Evolutionary conservation across 495 filamentous ascomycete species (phyloP).

Genomic region (Astrocystis sublimbata): DNA sequence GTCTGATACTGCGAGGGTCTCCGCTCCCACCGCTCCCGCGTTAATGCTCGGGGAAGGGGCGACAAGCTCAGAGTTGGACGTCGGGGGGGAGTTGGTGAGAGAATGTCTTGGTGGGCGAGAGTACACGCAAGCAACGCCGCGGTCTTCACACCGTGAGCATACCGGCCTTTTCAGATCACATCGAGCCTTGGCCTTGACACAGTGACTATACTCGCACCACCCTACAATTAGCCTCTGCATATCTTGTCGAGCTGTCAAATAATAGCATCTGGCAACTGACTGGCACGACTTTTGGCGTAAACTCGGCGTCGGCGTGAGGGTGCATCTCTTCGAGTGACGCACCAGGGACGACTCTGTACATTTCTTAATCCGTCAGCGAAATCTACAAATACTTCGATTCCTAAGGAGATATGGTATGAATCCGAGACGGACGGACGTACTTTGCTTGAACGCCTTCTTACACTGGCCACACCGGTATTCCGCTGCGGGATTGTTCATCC

Average conservation of each 20-base stretch:
- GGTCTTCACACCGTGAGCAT: conserved; percentile 41
- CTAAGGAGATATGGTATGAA: not conserved
- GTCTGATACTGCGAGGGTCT: not conserved
- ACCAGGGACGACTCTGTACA: conserved; percentile 39
- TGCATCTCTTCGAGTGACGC: conserved; percentile 30
- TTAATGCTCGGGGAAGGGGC: not conserved
- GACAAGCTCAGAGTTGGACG: not conserved
- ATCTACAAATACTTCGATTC: not conserved
- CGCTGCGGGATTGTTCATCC: conserved; percentile 3
- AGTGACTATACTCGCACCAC: conserved; percentile 19
- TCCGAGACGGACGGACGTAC: not conserved
- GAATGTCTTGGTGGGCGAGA: not conserved
- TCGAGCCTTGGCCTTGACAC: conserved; percentile 40
- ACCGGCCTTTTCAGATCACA: conserved; percentile 40
- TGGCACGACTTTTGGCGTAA: conserved; percentile 40
- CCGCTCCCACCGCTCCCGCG: not conserved
- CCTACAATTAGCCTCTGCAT: not conserved
- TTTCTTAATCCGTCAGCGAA: not conserved
- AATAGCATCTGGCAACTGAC: conserved; percentile 2
- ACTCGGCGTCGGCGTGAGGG: conserved; percentile 18
- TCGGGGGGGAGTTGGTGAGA: not conserved
- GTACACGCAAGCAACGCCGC: conserved; percentile 36
- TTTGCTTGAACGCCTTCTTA: conserved; percentile 18
- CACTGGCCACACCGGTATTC: conserved; percentile 13
- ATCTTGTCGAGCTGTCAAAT: not conserved